phyloP scores from a whole-genome alignment of 768 basidiomycete species.

The Hypholoma sublateritium region DNA sequence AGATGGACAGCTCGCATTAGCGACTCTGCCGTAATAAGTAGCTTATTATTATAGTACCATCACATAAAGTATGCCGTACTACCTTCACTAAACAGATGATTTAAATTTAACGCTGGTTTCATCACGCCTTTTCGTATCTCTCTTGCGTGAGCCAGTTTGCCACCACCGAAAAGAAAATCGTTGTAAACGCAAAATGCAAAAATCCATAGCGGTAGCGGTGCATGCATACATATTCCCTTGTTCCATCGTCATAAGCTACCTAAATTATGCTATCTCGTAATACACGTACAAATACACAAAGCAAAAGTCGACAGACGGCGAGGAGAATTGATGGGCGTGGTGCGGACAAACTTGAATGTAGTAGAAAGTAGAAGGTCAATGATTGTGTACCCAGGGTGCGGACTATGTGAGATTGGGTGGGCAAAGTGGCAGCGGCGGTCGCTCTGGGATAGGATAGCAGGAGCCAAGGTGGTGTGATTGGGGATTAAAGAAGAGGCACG shows the following conservation, averaged over 20 bases:
- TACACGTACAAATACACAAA: slow-evolving; percentile 24
- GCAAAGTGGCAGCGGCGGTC: not conserved
- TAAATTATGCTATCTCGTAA: slow-evolving; percentile 16
- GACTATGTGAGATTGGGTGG: not conserved
- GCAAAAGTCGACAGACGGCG: slow-evolving; percentile 14
- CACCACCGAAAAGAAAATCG: not conserved
- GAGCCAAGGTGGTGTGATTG: not conserved
- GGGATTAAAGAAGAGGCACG: not conserved
- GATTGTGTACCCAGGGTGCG: not conserved
- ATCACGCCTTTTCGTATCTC: too few species aligned
- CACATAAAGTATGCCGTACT: too few species aligned
- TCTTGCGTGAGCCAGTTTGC: too few species aligned
- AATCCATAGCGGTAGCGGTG: not conserved
- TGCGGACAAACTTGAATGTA: not conserved
- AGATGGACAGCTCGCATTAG: too few species aligned
- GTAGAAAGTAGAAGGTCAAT: not conserved
- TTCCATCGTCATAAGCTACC: slow-evolving; percentile 8
- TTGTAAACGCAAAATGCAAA: not conserved
- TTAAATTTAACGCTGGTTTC: too few species aligned
- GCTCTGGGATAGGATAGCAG: not conserved
- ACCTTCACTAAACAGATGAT: too few species aligned
- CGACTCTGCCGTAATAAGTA: too few species aligned
- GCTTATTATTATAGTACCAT: too few species aligned
- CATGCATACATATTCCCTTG: not conserved
- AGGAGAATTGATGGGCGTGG: not conserved